phyloP scores from a whole-genome alignment of 1,284 basidiomycete genomes.

The Leccinum pachyderme region DNA sequence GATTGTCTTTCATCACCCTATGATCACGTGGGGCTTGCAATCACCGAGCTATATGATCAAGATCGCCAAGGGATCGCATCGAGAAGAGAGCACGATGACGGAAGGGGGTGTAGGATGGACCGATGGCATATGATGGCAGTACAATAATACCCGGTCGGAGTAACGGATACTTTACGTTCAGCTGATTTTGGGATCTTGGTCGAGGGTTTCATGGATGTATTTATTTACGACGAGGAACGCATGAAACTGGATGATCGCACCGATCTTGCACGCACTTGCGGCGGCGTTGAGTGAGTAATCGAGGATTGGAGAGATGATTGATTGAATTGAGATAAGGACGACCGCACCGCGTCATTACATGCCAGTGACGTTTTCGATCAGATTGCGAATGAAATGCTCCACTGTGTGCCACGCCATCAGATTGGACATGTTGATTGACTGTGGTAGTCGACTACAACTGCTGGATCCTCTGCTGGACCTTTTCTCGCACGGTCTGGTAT shows the following conservation, averaged over 20 bases:
- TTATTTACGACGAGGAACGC: background rate
- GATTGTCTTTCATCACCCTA: conserved; percentile 10
- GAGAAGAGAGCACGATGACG: background rate
- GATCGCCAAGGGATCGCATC: background rate
- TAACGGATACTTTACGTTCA: conserved; percentile 2
- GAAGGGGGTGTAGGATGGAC: background rate
- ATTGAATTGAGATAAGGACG: background rate
- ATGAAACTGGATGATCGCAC: background rate
- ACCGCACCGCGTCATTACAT: background rate
- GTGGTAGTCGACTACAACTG: conserved; percentile 37
- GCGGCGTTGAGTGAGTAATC: background rate
- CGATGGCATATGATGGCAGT: conserved; percentile 10
- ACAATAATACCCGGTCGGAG: conserved; percentile 3
- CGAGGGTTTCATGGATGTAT: background rate
- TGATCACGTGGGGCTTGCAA: conserved; percentile 9
- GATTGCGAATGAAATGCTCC: background rate
- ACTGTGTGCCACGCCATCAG: background rate
- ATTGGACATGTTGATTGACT: background rate
- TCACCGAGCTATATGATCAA: background rate
- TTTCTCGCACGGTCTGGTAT: conserved; percentile 87
- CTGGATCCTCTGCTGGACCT: conserved; percentile 63
- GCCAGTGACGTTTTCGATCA: background rate
- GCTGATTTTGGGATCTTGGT: background rate
- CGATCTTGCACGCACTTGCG: background rate
- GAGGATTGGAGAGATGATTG: background rate